Conservation (phyloP, 2,329 filamentous ascomycete genomes). For the Penicillium sp. region DNA sequence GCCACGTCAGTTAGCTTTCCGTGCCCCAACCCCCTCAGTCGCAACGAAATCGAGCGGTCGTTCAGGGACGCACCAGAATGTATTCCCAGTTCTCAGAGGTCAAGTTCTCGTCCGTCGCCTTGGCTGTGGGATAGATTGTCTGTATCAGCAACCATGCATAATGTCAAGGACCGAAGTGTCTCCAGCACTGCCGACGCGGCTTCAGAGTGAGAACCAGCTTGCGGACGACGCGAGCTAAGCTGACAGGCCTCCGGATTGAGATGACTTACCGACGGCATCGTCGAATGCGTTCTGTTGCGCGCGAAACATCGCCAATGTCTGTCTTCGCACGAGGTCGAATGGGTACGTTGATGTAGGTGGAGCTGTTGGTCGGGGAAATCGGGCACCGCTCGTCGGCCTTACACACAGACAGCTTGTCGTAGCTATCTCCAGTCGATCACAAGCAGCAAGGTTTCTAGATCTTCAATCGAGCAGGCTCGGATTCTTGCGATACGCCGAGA, state of each 20-base stretch:
- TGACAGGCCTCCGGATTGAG: not conserved
- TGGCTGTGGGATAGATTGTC: slow-evolving; percentile 50
- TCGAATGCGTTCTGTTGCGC: slow-evolving; percentile 67
- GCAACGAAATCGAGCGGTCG: not conserved
- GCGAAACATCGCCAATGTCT: slow-evolving; percentile 52
- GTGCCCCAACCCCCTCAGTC: slow-evolving; percentile 1
- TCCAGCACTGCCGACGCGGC: too few relatives aligned
- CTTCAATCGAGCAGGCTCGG: not conserved
- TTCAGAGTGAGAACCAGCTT: not conserved
- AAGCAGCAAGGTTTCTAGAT: not conserved
- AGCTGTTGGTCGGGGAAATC: slow-evolving; percentile 13
- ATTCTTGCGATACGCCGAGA: not conserved
- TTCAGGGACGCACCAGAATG: slow-evolving; percentile 53
- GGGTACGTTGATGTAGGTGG: slow-evolving; percentile 8
- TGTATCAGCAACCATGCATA: slow-evolving; percentile 25
- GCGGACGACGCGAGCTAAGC: not conserved
- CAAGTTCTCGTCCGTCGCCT: slow-evolving; percentile 96
- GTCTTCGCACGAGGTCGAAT: slow-evolving; percentile 9
- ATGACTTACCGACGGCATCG: slow-evolving; percentile 62
- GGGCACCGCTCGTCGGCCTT: slow-evolving; percentile 14
- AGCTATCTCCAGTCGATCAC: not conserved
- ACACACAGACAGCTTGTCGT: slow-evolving; percentile 1
- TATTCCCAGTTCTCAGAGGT: slow-evolving; percentile 79
- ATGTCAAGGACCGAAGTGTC: too few relatives aligned
- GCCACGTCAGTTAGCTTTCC: slow-evolving; percentile 15